These are phyloP conservation scores for Metschnikowia aberdeeniae DNA, from an alignment of 805 yeast genomes.

Conservation along the genomic window DNA sequence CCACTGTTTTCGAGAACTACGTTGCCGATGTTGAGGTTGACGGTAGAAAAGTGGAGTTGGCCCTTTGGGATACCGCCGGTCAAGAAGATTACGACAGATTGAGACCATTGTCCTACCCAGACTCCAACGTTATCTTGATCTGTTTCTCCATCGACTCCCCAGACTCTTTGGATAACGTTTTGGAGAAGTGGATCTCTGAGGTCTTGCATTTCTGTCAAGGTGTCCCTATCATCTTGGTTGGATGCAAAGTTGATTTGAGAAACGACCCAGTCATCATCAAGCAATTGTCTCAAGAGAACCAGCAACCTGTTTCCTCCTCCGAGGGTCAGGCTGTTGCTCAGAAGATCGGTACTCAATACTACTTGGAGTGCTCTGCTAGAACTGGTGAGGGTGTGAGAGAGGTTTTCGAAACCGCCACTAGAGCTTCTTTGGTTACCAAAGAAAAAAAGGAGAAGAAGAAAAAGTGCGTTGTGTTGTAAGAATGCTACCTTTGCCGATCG, in stretches of 20 bases:
- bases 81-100: constrained; percentile 33
- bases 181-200: constrained; percentile 43
- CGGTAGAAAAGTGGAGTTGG: constrained; percentile 50
- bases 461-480: constrained; percentile 28
- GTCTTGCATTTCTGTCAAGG: constrained; percentile 35
- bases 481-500: neutral
- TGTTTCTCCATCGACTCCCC: constrained; percentile 36
- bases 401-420: constrained; percentile 28
- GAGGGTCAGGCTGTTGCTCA: constrained; percentile 29
- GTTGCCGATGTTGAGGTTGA: constrained; percentile 85
- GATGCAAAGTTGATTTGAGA: constrained; percentile 35
- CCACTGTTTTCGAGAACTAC: constrained; percentile 87
- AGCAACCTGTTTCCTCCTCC: constrained; percentile 21
- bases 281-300: constrained; percentile 22
- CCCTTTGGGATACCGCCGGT: constrained; percentile 41
- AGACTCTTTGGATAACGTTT: constrained; percentile 30
- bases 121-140: constrained; percentile 33
- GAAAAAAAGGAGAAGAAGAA: constrained; percentile 28
- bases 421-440: constrained; percentile 28
- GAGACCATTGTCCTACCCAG: constrained; percentile 40
- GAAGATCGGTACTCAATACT: constrained; percentile 28
- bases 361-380: constrained; percentile 36
- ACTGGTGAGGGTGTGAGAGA: constrained; percentile 30
- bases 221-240: constrained; percentile 34
- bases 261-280: constrained; percentile 26